Evolutionary conservation across 2,329 filamentous ascomycete species (phyloP).

Genomic region (Cordyceps tenuipes): DNA sequence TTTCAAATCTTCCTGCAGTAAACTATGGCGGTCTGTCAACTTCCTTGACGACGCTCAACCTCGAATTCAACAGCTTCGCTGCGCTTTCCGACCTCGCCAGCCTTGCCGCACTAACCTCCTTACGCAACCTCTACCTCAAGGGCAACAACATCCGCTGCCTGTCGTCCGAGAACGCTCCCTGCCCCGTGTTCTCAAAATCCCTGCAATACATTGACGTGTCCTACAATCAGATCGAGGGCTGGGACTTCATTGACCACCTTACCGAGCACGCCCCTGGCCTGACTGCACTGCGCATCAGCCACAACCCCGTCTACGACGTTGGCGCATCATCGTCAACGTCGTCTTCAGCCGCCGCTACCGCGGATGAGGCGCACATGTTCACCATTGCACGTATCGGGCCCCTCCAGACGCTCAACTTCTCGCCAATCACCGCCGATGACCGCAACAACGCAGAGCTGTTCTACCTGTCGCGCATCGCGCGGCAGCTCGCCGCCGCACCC

Average conservation of each 20-base stretch:
- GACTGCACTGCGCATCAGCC: constrained; percentile 65
- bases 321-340: constrained; percentile 23
- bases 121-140: constrained; percentile 63
- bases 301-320: constrained; percentile 74
- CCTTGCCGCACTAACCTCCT: constrained; percentile 40
- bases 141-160: constrained; percentile 58
- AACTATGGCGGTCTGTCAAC: constrained; percentile 33
- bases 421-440: constrained; percentile 61
- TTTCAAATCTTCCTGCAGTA: constrained; percentile 41
- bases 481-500: constrained; percentile 57
- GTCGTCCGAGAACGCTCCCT: constrained; percentile 15
- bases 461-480: constrained; percentile 77
- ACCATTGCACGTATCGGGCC: constrained; percentile 65
- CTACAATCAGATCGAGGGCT: constrained; percentile 60
- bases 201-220: constrained; percentile 65
- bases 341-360: constrained; percentile 39
- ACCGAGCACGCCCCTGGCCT: constrained; percentile 63
- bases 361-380: constrained; percentile 84
- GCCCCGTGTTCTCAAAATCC: constrained; percentile 42
- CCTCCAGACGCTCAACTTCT: constrained; percentile 66
- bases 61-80: constrained; percentile 65
- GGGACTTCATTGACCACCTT: constrained; percentile 67
- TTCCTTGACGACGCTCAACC: constrained; percentile 53
- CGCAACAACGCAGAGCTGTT: constrained; percentile 86
- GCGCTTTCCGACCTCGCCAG: constrained; percentile 48